Conservation (phyloP, 2,329 filamentous ascomycete species). For the Venturia aucupariae region DNA sequence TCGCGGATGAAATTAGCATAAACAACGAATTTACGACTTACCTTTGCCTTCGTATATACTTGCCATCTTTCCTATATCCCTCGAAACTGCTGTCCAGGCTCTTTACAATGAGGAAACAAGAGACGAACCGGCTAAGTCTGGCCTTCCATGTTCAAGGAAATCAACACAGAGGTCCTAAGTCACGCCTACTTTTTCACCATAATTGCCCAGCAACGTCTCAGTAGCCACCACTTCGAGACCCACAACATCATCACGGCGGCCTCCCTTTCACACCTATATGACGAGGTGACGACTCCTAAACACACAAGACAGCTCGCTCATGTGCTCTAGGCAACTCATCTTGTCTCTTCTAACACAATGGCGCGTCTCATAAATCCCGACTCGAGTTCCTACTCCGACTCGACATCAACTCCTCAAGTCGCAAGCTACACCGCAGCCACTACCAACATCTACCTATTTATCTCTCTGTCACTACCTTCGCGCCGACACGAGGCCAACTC, state of each 20-base stretch:
- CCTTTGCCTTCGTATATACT: not conserved
- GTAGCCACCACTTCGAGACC: not conserved
- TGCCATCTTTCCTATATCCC: not conserved
- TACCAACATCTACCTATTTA: not conserved
- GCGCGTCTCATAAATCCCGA: not conserved
- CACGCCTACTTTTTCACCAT: not conserved
- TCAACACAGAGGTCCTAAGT: not conserved
- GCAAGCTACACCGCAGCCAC: not conserved
- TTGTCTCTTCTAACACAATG: not conserved
- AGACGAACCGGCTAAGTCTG: not conserved
- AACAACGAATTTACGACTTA: not conserved
- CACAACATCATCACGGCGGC: not conserved
- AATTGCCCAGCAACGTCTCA: not conserved
- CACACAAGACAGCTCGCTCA: not conserved
- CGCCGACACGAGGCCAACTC: not conserved
- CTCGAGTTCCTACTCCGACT: not conserved
- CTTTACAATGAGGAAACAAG: not conserved
- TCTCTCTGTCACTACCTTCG: not conserved
- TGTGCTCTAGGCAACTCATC: not conserved
- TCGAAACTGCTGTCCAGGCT: not conserved
- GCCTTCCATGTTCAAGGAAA: not conserved
- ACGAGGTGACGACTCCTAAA: not conserved
- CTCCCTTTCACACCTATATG: not conserved
- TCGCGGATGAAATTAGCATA: not conserved
- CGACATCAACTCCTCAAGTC: not conserved